Evolutionary conservation across 208 protist species (phyloP), one percentile per base, ranked within the genome.

Genomic region (Trypanosoma rangeli): DNA sequence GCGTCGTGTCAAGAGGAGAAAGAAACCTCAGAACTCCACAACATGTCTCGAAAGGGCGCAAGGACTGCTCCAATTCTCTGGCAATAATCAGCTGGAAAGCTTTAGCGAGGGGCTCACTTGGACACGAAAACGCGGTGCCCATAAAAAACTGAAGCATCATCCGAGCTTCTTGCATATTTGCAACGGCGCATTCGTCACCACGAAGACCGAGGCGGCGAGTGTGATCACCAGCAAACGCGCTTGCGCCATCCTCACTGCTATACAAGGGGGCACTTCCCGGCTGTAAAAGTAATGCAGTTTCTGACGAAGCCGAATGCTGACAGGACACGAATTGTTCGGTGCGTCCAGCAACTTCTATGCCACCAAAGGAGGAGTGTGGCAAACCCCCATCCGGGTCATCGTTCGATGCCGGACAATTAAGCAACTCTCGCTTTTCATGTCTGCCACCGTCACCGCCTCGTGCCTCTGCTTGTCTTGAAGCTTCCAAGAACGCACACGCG

Each of bases 61-160:
- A 56, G 7, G 70, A 26, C 7, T 52, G 71, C 22, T 73, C 73
- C 46, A 90, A 60, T 8, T 77, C 75, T 28, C 79, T 48, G 0
- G 87, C 83, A 39, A 94, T 68, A n/a, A 87, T 73, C 42, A 92
- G 70, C 67, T 94, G 83, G 7, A 86, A 77, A 8, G 84, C 82
- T 37, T 81, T 79, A 1, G 80, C 68, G 0, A 94, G 69, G 9
- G 85, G 49, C 24, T 73, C 69, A 57, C 84, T 90, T 46, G 89
- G 89, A 61, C 86, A 94, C 63, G 75, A 89, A 73, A 89, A 94
- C 50, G 89, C 86, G 10, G 85, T 68, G 22, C 69, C 72, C 18
- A 84, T 37, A 44, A 92, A 33, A 48, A 85, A 76, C 70, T 89
- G 86, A 24, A 90, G 52, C 15, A 83, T 70, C 31, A 58, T 62